Evolutionary conservation across 2,329 filamentous ascomycete genomes (phyloP), one percentile per base, ranked within the genome.

Genomic region (Ceratocystis cubensis): DNA sequence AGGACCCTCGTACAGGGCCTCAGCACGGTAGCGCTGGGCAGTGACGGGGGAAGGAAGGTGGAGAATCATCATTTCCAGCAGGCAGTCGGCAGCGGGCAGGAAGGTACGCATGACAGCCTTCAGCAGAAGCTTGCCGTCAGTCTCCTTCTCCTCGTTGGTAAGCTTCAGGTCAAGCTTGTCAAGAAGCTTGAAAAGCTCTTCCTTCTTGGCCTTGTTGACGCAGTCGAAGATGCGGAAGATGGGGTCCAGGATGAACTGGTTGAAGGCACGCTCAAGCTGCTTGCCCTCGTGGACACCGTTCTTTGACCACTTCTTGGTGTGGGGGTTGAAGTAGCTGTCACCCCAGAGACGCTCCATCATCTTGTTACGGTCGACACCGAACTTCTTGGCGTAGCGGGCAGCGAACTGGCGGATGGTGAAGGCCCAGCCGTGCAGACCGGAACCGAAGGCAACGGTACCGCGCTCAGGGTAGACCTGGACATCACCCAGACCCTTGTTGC

Each of bases 261-360:
- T 96, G 89, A 99, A 99, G 73, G 93, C 91, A 88, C 94, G 94
- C 87, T 97, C 94, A 68, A 96, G 86, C 71, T 80, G 77, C 84
- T 96, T 88, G 76, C 91, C 93, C 75, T 96, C 91, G 76, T 90
- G 81, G 71, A 84, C 88, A 73, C 82, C 82, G 77, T 81, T 84
- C 84, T 89, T 97, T 79, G 92, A 93, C 94, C 94, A 99, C 88
- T 99, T 99, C 91, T 97, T 99, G 84, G 94, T 99, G 82, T 90
- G 85, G 74, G 94, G 90, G 86, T 99, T 97, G 89, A 99, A 99
- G 87, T 85, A 99, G 86, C 91, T 96, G 87, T 99, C 94, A 73
- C 94, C 94, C 94, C 94, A 99, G 73, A 99, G 91, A 88, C 94
- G 91, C 84, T 96, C 91, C 89, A 97, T 96, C 94, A 99, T 96